Conservation (phyloP, 495 filamentous ascomycete species). For the Choiromyces venosus region DNA sequence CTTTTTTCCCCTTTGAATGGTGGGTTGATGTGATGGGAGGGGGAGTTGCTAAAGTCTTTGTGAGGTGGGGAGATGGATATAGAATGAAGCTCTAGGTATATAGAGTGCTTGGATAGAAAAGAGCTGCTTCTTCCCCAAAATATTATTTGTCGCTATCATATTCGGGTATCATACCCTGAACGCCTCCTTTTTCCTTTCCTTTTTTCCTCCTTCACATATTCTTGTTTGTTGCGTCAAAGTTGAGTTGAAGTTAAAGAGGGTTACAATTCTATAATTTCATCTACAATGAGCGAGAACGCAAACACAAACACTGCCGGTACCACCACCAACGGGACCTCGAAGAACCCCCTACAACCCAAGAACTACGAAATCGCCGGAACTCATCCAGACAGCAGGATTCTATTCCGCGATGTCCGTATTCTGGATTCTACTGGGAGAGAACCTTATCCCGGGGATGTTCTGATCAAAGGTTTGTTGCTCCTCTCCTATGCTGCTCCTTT, state of each 20-base stretch:
- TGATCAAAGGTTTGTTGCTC: constrained; percentile 43
- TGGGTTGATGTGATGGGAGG: neutral
- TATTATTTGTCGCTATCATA: neutral
- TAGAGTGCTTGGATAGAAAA: neutral
- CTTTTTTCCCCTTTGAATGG: constrained; percentile 1
- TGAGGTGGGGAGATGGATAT: neutral
- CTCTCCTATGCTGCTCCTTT: neutral
- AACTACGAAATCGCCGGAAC: constrained; percentile 44
- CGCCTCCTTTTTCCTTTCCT: neutral
- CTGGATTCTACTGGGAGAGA: constrained; percentile 49
- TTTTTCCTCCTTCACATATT: neutral
- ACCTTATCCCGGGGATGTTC: constrained; percentile 50
- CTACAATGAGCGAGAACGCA: neutral
- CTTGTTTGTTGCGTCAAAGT: neutral
- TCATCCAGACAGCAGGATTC: constrained; percentile 43
- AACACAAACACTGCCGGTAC: neutral
- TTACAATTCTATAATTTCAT: neutral
- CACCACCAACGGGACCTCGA: neutral
- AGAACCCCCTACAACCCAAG: constrained; percentile 40
- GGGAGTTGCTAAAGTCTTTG: neutral
- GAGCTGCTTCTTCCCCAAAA: neutral
- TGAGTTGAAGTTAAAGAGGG: neutral
- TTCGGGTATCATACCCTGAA: neutral
- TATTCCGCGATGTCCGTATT: constrained; percentile 51
- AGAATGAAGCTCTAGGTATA: neutral